phyloP scores from a whole-genome alignment of 345 rosid species.

The Eutrema yunnanense region DNA sequence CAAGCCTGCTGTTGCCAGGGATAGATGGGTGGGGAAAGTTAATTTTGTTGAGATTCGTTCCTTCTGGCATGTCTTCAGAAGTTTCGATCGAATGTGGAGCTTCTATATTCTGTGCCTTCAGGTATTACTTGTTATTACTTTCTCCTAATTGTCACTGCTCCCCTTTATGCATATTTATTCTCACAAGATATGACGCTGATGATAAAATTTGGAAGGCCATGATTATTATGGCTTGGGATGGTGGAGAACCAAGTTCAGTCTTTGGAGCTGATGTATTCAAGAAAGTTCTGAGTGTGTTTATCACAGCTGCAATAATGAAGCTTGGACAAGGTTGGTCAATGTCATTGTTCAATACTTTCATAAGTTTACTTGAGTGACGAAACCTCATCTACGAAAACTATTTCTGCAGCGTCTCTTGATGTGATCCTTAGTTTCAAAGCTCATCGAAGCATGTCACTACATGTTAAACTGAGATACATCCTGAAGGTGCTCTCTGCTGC shows the following conservation, averaged over 20 bases:
- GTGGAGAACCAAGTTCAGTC: conserved; percentile 51
- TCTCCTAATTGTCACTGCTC: not conserved
- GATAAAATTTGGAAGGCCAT: conserved; percentile 51
- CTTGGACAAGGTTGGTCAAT: conserved; percentile 86
- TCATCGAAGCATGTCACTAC: conserved; percentile 75
- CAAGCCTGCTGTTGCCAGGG: conserved; percentile 46
- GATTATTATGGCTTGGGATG: conserved; percentile 96
- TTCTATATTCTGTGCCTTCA: conserved; percentile 86
- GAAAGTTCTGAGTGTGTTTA: conserved; percentile 84
- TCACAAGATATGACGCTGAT: conserved; percentile 23
- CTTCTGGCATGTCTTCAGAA: conserved; percentile 96
- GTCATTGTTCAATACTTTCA: conserved; percentile 1
- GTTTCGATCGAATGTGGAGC: conserved; percentile 99
- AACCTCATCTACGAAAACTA: not conserved
- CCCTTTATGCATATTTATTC: conserved; percentile 1
- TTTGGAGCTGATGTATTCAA: conserved; percentile 59
- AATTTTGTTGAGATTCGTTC: conserved; percentile 98
- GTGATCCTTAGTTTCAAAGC: conserved; percentile 93
- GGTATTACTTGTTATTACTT: conserved; percentile 35
- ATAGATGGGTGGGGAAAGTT: conserved; percentile 93
- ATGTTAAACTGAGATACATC: conserved; percentile 91
- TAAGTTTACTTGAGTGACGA: not conserved
- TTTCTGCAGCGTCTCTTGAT: conserved; percentile 81
- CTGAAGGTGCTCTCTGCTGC: conserved; percentile 92
- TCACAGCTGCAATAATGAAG: conserved; percentile 94